Percentiles rank a stretch among this genome's conserved stretches.
phyloP scores from a whole-genome alignment of 2,329 filamentous ascomycete species.

The Escovopsis sp. region DNA sequence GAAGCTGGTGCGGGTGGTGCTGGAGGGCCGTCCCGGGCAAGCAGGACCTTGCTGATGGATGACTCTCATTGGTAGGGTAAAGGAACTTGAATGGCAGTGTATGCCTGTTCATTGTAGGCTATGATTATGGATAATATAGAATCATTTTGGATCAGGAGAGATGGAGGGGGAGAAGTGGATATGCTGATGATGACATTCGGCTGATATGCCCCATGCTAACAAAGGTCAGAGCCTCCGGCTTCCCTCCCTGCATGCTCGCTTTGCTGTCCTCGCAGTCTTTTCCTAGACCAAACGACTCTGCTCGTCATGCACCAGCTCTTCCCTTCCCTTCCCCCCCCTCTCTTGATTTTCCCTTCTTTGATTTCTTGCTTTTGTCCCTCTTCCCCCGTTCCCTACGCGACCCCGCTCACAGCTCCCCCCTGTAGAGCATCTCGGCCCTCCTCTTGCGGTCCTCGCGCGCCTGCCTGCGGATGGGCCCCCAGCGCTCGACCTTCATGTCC shows the following conservation, averaged over 20 bases:
- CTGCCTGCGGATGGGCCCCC: constrained; percentile 40
- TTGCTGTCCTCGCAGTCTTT: not conserved
- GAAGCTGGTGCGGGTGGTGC: constrained; percentile 93
- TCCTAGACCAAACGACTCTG: not conserved
- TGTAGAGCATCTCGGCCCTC: constrained; percentile 37
- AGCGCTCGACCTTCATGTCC: constrained; percentile 36
- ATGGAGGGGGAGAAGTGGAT: too few relatives aligned
- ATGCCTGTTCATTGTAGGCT: too few relatives aligned
- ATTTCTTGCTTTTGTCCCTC: not conserved
- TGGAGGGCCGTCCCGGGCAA: constrained; percentile 53
- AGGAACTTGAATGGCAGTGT: too few relatives aligned
- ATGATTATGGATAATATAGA: too few relatives aligned
- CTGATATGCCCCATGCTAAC: too few relatives aligned
- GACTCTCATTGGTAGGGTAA: not conserved
- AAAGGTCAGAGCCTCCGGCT: too few relatives aligned
- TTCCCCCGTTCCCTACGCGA: too few relatives aligned
- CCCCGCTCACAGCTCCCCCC: constrained; percentile 31
- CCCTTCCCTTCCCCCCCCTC: not conserved
- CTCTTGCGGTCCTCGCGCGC: constrained; percentile 41
- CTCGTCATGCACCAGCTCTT: not conserved
- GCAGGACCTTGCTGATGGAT: constrained; percentile 19
- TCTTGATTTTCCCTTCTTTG: not conserved
- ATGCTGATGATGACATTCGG: too few relatives aligned
- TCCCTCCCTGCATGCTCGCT: too few relatives aligned
- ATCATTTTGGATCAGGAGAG: too few relatives aligned